These are phyloP conservation scores for Aspergillus sergii DNA, from an alignment of 2,329 filamentous ascomycete species.

Conservation along the genomic window DNA sequence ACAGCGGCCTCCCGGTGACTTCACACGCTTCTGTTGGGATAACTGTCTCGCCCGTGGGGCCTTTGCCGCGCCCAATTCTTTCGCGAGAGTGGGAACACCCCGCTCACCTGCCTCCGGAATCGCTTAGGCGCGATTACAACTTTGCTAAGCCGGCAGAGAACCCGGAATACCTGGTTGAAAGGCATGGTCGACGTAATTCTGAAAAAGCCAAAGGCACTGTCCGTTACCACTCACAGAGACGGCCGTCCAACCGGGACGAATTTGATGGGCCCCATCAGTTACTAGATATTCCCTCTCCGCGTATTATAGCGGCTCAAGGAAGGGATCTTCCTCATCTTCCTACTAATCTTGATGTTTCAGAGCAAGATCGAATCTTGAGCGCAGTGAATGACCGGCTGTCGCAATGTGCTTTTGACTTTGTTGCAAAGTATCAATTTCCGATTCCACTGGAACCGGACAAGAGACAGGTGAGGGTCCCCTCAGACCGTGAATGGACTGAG, in stretches of 20 bases:
- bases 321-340: slow-evolving; percentile 79
- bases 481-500: slow-evolving; percentile 86
- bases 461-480: slow-evolving; percentile 71
- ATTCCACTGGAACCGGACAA: slow-evolving; percentile 83
- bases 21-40: slow-evolving; percentile 31
- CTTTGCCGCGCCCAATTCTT: slow-evolving; percentile 29
- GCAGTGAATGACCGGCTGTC: slow-evolving; percentile 83
- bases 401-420: slow-evolving; percentile 85
- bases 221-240: slow-evolving; percentile 58
- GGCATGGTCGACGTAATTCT: slow-evolving; percentile 34
- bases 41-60: slow-evolving; percentile 36
- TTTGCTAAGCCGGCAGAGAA: slow-evolving; percentile 35
- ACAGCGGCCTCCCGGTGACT: slow-evolving; percentile 31
- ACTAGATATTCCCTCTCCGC: slow-evolving; percentile 70
- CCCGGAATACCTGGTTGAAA: slow-evolving; percentile 40
- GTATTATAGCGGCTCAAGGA: slow-evolving; percentile 74
- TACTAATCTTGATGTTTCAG: slow-evolving; percentile 78
- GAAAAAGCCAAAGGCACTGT: slow-evolving; percentile 35
- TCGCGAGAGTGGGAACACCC: slow-evolving; percentile 40
- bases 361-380: slow-evolving; percentile 79
- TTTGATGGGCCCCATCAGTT: slow-evolving; percentile 88
- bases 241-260: slow-evolving; percentile 80
- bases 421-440: slow-evolving; percentile 88
- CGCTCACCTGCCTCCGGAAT: slow-evolving; percentile 33
- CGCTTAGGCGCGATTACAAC: slow-evolving; percentile 36